Evolutionary conservation across 495 filamentous ascomycete species (phyloP).

Genomic region (Tuber melanosporum): DNA sequence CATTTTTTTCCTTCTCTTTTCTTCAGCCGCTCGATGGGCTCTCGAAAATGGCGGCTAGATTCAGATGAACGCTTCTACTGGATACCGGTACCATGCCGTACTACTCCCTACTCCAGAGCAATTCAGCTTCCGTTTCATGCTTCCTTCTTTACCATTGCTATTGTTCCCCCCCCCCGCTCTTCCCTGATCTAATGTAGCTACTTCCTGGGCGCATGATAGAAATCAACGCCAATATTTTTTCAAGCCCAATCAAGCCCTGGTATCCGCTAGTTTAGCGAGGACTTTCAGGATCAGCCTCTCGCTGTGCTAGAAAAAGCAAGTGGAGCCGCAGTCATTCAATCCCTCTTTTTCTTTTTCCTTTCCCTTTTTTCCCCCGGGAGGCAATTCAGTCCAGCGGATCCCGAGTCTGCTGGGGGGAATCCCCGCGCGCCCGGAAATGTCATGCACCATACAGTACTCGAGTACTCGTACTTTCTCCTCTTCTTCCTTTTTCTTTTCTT

Average conservation of each 20-base stretch:
- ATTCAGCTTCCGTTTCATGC: background rate
- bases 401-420: background rate
- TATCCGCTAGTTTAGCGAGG: background rate
- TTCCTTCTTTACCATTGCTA: background rate
- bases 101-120: background rate
- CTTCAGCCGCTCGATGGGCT: background rate
- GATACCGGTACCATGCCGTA: background rate
- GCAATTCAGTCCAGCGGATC: background rate
- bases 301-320: background rate
- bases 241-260: background rate
- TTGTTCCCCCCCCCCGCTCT: background rate
- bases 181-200: background rate
- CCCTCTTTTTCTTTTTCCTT: background rate
- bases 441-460: background rate
- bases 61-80: background rate
- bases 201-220: background rate
- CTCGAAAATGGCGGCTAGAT: background rate
- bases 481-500: background rate
- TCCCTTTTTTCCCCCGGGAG: background rate
- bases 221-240: background rate
- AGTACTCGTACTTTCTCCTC: background rate
- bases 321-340: background rate
- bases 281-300: background rate
- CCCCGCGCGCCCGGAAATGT: background rate
- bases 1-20: background rate